These are phyloP conservation scores for Penicillium sp. DNA, from an alignment of 2,329 filamentous ascomycete species.

Conservation along the genomic window DNA sequence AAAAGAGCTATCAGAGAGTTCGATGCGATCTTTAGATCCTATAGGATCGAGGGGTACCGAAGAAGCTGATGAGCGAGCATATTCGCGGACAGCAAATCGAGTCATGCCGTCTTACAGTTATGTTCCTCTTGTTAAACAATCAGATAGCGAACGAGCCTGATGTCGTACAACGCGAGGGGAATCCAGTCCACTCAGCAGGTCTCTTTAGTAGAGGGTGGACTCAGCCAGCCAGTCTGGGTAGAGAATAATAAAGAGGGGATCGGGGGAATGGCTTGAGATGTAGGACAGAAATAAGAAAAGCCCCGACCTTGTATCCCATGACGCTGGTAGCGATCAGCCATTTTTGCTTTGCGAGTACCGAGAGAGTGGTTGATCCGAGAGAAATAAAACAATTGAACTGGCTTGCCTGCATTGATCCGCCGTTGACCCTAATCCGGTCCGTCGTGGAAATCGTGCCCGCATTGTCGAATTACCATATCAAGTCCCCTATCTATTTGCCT, in stretches of 20 bases:
- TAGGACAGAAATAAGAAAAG: slow-evolving; percentile 8
- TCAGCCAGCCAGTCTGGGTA: neutral
- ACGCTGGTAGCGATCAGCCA: neutral
- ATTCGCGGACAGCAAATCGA: neutral
- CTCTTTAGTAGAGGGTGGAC: neutral
- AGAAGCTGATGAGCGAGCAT: neutral
- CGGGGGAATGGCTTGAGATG: neutral
- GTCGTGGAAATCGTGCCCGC: neutral
- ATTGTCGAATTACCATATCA: neutral
- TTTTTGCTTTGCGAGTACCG: neutral
- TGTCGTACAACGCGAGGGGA: neutral
- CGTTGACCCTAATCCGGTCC: slow-evolving; percentile 1
- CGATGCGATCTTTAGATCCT: slow-evolving; percentile 1
- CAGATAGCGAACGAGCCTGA: slow-evolving; percentile 1
- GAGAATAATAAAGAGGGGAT: neutral
- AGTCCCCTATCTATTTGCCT: neutral
- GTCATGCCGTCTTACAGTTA: slow-evolving; percentile 5
- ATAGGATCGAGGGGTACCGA: slow-evolving; percentile 1
- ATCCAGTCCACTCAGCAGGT: neutral
- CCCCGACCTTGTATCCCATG: slow-evolving; percentile 3
- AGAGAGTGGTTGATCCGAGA: slow-evolving; percentile 1
- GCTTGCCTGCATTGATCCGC: slow-evolving; percentile 4
- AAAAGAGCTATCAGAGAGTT: neutral
- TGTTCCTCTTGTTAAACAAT: slow-evolving; percentile 6
- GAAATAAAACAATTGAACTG: neutral